phyloP scores from a whole-genome alignment of 176 grass and related monocot genomes.

The Tillandsia fasciculata region DNA sequence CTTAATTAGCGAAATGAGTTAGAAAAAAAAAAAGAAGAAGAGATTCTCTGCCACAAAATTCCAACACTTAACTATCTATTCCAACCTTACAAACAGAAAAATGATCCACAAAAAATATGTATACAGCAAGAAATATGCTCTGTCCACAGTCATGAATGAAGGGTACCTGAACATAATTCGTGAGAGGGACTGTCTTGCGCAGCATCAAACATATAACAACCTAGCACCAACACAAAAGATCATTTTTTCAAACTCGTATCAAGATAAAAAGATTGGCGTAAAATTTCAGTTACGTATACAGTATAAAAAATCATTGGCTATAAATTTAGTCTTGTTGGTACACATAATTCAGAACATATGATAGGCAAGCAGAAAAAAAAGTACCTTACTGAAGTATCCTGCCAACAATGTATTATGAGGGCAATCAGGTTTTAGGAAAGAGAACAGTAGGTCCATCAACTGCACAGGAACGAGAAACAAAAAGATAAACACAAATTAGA shows the following conservation, averaged over 20 bases:
- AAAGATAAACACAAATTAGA: constrained; percentile 7
- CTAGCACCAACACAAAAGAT: constrained; percentile 33
- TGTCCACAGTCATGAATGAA: neutral
- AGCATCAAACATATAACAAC: constrained; percentile 96
- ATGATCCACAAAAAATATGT: neutral
- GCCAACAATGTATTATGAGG: constrained; percentile 62
- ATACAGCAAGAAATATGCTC: neutral
- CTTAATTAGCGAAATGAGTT: no score
- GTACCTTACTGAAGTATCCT: constrained; percentile 96
- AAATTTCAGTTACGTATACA: neutral
- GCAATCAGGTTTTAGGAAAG: constrained; percentile 68
- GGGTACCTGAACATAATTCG: constrained; percentile 75
- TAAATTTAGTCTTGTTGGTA: neutral
- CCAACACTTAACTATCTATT: no score
- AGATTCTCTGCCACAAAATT: no score
- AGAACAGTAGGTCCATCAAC: constrained; percentile 90
- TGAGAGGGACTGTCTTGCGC: constrained; percentile 57
- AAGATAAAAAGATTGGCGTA: neutral
- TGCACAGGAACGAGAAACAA: constrained; percentile 30
- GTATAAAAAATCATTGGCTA: neutral
- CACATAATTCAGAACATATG: neutral
- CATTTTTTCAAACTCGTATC: constrained; percentile 8
- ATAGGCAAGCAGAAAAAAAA: constrained; percentile 2
- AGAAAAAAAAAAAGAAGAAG: no score
- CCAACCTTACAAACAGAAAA: neutral